Base-by-base conservation (phyloP, 805 yeast species). In the Candida namnaoensis region DNA sequence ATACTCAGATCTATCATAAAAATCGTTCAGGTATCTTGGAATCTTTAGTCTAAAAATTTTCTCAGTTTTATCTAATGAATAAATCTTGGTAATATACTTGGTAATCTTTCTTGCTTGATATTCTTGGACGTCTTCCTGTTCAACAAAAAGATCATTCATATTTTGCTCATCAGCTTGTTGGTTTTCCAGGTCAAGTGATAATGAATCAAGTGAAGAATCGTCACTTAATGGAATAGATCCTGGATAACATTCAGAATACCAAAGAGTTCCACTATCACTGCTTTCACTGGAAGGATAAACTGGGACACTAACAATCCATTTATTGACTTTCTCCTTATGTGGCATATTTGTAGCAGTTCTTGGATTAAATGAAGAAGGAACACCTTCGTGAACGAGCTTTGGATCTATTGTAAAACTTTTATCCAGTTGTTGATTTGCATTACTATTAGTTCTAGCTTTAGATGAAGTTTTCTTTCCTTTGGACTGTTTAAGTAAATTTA, bases 251-350 rank as follows among this genome's bases (percentile, higher is more conserved):
- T 68, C 70, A 39, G 55, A 62, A 25, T 51, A 49, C 70, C 68
- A 68, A 14, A 41, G 19, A 19, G 19, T 34, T 8, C 38, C 37
- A 35, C 26, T 10, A 13, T 39, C 41, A 27, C 23, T 32, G 9
- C 7, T n/a, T 7, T 39, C 47, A 6, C 48, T 44, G 5, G 39
- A 52, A 15, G 57, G 46, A 0, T 61, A 53, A 8, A 68, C 53
- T 1, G 90, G 90, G 4, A 84, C 70, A 27, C 68, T 65, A 4
- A 63, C 61, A 32, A 84, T 71, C 93, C 93, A 84, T 7, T 57
- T 61, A 34, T 66, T 66, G 1, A 84, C 84, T 51, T 83, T 84
- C 51, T 84, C 91, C 38, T 60, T 64, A 46, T 70, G 74, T 1
- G 78, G 69, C 88, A 84, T 82, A 56, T 77, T 79, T 8, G 71